These are phyloP conservation scores for Tulasnella sp. DNA, from an alignment of 768 basidiomycete species.

Conservation along the genomic window DNA sequence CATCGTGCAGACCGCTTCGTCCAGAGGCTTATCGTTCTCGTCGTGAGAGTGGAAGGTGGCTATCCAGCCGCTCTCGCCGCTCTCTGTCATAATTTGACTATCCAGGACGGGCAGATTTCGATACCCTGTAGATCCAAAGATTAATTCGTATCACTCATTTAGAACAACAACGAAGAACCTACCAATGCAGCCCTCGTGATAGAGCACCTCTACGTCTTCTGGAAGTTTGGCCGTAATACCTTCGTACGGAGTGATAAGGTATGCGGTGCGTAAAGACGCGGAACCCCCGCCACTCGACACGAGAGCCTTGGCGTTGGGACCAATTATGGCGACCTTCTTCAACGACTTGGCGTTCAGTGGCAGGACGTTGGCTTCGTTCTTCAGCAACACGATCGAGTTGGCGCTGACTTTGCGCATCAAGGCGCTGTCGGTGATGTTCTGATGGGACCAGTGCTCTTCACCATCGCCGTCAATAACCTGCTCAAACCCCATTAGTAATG, in stretches of 20 bases:
- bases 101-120: conserved; percentile 63
- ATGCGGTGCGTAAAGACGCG: conserved; percentile 42
- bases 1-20: conserved; percentile 35
- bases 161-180: conserved; percentile 17
- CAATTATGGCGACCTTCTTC: conserved; percentile 49
- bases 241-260: conserved; percentile 50
- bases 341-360: conserved; percentile 34
- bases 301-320: conserved; percentile 52
- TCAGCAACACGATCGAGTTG: conserved; percentile 52
- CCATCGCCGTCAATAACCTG: conserved; percentile 34
- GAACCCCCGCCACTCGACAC: conserved; percentile 68
- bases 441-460: conserved; percentile 47
- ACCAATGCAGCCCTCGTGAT: conserved; percentile 57
- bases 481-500: conserved; percentile 47
- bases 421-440: conserved; percentile 35
- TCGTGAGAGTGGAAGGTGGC: conserved; percentile 53
- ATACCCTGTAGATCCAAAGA: conserved; percentile 32
- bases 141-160: conserved; percentile 22
- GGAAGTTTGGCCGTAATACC: conserved; percentile 43
- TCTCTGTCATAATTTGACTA: conserved; percentile 38
- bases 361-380: conserved; percentile 45
- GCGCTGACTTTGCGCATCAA: conserved; percentile 47
- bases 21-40: conserved; percentile 33
- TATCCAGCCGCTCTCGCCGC: conserved; percentile 48
- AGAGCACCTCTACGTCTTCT: conserved; percentile 38